Evolutionary conservation across 176 grass and related monocot genomes (phyloP), one percentile per base, ranked within the genome.

Genomic region (Alloteropsis semialata): DNA sequence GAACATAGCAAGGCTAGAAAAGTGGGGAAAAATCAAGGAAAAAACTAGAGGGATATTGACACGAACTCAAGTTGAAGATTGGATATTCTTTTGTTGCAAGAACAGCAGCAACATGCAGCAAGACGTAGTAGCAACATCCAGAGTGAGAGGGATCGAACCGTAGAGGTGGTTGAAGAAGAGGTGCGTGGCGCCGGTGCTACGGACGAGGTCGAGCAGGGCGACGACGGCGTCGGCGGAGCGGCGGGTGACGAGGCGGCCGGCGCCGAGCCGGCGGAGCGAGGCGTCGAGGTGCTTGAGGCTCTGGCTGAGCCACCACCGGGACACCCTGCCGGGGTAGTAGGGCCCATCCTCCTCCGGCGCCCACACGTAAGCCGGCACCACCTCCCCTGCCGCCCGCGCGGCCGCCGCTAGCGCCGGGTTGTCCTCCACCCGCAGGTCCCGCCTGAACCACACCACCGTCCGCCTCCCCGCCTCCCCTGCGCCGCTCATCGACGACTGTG

Each of bases 131-230:
- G 37, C 62, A 45, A 50, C 33, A 25, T 49, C 25, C 19, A 53
- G 62, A 33, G 55, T 3, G n/a, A 42, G 63, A 85, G 49, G 55
- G 79, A 75, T 82, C 75, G 54, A 76, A 99, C 96, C 93, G 45
- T 94, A 99, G 84, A 99, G 91, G 68, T 99, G 93, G 84, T 99
- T 99, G 83, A 99, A 99, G 83, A 94, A 99, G 77, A 99, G 87
- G 55, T 82, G 92, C 27, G 93, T 90, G 77, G 96, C 87, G 49
- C 87, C 85, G 48, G 89, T 92, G 80, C 78, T 70, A 78, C 78
- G 93, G 57, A 96, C 82, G 41, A 99, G 39, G 30, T 99, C 89
- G 49, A 96, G 86, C 19, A 99, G 89, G 21, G 93, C 92, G 41
- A 66, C 83, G 44, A 89, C 89, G 37, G 93, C 87, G 86, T 99